phyloP scores from a whole-genome alignment of 2,329 filamentous ascomycete species.

The Fusarium globosum region DNA sequence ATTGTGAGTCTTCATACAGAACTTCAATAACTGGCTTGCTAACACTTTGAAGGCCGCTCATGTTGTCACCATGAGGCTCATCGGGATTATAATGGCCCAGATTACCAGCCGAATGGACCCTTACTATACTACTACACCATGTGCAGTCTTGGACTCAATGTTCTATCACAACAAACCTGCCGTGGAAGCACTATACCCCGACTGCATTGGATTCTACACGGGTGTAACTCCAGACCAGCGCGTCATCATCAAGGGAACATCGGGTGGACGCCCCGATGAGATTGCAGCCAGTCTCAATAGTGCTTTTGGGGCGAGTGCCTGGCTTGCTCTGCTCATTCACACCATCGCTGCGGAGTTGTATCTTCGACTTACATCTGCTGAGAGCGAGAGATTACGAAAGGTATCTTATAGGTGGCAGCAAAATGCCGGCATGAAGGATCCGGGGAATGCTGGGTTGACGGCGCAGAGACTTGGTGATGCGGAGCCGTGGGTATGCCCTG shows the following conservation, averaged over 20 bases:
- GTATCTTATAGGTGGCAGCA: slow-evolving; percentile 67
- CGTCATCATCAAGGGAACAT: slow-evolving; percentile 49
- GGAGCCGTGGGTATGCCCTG: slow-evolving; percentile 26
- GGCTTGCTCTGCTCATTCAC: slow-evolving; percentile 65
- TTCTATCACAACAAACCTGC: slow-evolving; percentile 43
- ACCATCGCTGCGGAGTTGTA: slow-evolving; percentile 60
- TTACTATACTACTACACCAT: slow-evolving; percentile 51
- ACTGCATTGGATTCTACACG: slow-evolving; percentile 55
- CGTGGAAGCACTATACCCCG: slow-evolving; percentile 55
- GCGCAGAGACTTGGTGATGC: slow-evolving; percentile 40
- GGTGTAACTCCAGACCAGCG: slow-evolving; percentile 24
- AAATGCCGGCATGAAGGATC: slow-evolving; percentile 62
- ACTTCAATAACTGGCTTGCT: neutral
- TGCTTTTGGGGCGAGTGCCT: slow-evolving; percentile 63
- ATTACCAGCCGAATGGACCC: slow-evolving; percentile 50
- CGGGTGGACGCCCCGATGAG: slow-evolving; percentile 41
- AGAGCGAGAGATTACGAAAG: slow-evolving; percentile 63
- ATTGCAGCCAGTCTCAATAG: slow-evolving; percentile 58
- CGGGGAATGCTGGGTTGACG: slow-evolving; percentile 60
- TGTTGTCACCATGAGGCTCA: slow-evolving; percentile 64
- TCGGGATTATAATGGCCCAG: slow-evolving; percentile 56
- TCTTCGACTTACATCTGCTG: slow-evolving; percentile 63
- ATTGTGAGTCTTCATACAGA: slow-evolving; percentile 48
- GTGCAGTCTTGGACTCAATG: slow-evolving; percentile 60
- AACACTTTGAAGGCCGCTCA: slow-evolving; percentile 49